A percentile compares a stretch with the other conserved stretches of the same genome.
These are phyloP conservation scores for Saksenaea oblongispora DNA, from an alignment of 371 early-diverging fungal species.

Conservation along the genomic window DNA sequence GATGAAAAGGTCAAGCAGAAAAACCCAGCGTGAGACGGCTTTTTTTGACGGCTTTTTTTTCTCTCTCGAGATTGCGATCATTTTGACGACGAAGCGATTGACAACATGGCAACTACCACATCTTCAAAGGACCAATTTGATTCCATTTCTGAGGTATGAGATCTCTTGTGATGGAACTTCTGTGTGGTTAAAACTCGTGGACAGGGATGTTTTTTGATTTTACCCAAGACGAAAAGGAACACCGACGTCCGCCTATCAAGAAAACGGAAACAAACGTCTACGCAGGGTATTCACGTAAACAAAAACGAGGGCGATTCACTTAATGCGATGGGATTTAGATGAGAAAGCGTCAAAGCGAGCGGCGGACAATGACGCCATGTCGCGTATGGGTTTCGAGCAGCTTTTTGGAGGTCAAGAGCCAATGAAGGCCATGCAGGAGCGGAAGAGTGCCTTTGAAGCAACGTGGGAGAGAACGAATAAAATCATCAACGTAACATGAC, in stretches of 20 bases:
- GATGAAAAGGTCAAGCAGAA: too few relatives aligned
- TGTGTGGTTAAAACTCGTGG: not conserved
- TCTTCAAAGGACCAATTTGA: conserved; percentile 35
- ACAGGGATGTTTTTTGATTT: conserved; percentile 49
- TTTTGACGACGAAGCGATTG: not conserved
- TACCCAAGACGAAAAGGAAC: conserved; percentile 26
- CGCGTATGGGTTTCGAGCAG: conserved; percentile 43
- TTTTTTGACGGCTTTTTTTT: too few relatives aligned
- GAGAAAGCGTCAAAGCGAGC: not conserved
- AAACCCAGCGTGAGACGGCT: too few relatives aligned
- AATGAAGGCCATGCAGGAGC: conserved; percentile 34
- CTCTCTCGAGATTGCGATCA: too few relatives aligned
- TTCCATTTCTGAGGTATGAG: conserved; percentile 44
- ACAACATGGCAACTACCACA: conserved; percentile 13
- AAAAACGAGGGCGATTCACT: not conserved
- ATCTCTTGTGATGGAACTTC: not conserved
- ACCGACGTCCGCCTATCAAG: conserved; percentile 12
- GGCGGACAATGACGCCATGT: not conserved
- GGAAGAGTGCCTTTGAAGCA: conserved; percentile 36
- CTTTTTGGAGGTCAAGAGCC: conserved; percentile 50
- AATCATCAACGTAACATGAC: conserved; percentile 45
- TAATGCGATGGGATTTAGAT: not conserved
- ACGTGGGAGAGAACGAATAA: conserved; percentile 41
- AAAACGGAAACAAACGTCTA: conserved; percentile 12
- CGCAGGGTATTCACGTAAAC: conserved; percentile 1